Percentiles rank a stretch among this genome's conserved stretches.
phyloP scores from a whole-genome alignment of 1,284 basidiomycete species.

The Ceratobasidium papillatum region DNA sequence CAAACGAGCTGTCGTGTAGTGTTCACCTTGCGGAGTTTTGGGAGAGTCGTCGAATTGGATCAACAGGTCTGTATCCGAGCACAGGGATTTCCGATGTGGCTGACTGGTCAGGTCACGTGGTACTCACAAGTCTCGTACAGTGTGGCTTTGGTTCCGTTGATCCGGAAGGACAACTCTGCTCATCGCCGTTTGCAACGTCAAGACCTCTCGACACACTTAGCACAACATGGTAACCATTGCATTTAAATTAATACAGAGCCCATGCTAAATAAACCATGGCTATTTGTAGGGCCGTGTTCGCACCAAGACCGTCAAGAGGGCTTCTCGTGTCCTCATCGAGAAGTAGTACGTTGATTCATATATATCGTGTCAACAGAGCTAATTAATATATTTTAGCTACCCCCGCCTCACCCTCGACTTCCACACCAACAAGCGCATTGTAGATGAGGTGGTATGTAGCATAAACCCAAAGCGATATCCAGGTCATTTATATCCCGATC shows the following conservation, averaged over 20 bases:
- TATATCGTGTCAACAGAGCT: slow-evolving; percentile 39
- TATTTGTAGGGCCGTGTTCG: slow-evolving; percentile 91
- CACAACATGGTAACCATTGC: slow-evolving; percentile 61
- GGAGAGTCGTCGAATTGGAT: slow-evolving; percentile 36
- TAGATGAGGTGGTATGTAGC: slow-evolving; percentile 92
- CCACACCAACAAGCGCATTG: slow-evolving; percentile 99
- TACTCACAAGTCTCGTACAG: too few species aligned
- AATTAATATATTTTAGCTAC: slow-evolving; percentile 64
- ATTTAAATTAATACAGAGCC: background rate
- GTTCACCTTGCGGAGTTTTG: slow-evolving; percentile 42
- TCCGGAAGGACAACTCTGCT: too few species aligned
- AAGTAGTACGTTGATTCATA: slow-evolving; percentile 82
- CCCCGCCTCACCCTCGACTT: slow-evolving; percentile 96
- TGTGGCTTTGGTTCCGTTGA: too few species aligned
- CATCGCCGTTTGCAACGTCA: slow-evolving; percentile 27
- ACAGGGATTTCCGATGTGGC: too few species aligned
- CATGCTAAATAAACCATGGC: slow-evolving; percentile 16
- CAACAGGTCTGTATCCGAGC: slow-evolving; percentile 22
- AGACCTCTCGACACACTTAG: slow-evolving; percentile 48
- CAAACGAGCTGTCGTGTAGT: slow-evolving; percentile 56
- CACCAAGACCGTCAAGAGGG: slow-evolving; percentile 99
- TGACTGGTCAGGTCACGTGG: too few species aligned
- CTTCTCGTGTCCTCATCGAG: slow-evolving; percentile 98
- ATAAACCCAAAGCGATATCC: background rate
- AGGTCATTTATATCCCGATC: slow-evolving; percentile 26